These are phyloP conservation scores for Oryza officinalis DNA, from an alignment of 176 grass and related monocot species.

Conservation along the genomic window DNA sequence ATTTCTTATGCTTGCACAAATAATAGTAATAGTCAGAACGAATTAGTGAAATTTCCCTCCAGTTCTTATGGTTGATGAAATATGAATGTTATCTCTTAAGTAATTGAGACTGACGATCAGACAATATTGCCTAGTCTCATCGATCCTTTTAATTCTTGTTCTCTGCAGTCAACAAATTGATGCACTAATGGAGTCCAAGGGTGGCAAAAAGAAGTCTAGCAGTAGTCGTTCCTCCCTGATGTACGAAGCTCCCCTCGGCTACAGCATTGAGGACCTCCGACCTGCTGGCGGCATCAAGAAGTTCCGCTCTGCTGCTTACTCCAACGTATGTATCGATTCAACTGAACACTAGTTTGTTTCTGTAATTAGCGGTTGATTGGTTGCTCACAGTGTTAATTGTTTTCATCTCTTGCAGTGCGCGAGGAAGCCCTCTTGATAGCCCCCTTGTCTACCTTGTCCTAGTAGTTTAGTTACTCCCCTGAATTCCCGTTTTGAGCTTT, in stretches of 20 bases:
- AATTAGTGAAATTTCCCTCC: background rate
- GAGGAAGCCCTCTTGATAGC: constrained; percentile 71
- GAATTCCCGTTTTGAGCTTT: constrained; percentile 12
- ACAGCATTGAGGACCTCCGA: constrained; percentile 74
- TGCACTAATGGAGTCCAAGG: constrained; percentile 76
- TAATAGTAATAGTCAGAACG: background rate
- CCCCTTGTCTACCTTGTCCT: background rate
- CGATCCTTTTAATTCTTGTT: background rate
- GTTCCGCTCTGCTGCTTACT: constrained; percentile 74
- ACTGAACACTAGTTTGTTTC: background rate
- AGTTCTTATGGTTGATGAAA: background rate
- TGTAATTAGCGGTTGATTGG: background rate
- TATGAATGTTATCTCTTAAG: background rate
- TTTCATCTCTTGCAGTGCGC: constrained; percentile 53
- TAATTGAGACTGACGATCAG: background rate
- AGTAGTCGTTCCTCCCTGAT: constrained; percentile 68
- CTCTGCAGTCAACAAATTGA: constrained; percentile 40
- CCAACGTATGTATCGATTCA: constrained; percentile 46
- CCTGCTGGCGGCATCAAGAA: constrained; percentile 73
- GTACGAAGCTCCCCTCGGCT: constrained; percentile 78
- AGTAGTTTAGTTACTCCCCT: constrained; percentile 30
- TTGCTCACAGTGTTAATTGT: constrained; percentile 19
- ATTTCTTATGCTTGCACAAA: too few species aligned
- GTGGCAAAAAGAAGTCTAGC: constrained; percentile 69
- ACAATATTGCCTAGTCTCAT: background rate